phyloP scores from a whole-genome alignment of 441 rosid species.

The Euphorbia celastroides region DNA sequence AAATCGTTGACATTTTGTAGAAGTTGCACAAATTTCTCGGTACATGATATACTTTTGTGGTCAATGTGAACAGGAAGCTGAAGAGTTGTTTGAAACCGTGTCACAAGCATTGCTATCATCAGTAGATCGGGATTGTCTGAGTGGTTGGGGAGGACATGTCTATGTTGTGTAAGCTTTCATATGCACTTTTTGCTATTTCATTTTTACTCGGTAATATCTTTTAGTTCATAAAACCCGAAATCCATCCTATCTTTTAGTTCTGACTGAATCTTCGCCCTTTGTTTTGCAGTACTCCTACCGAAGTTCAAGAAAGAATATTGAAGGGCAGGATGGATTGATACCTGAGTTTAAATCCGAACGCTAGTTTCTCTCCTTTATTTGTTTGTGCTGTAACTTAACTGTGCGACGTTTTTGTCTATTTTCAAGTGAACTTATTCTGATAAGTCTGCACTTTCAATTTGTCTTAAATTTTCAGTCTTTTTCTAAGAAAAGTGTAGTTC shows the following conservation, averaged over 20 bases:
- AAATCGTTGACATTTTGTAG: neutral
- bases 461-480: too few species aligned
- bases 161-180: slow-evolving; percentile 77
- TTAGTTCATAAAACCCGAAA: neutral
- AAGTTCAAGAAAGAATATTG: slow-evolving; percentile 71
- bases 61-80: slow-evolving; percentile 67
- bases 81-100: slow-evolving; percentile 77
- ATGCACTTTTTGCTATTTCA: neutral
- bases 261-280: too few species aligned
- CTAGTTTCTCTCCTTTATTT: too few species aligned
- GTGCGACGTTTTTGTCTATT: too few species aligned
- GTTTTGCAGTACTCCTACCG: slow-evolving; percentile 72
- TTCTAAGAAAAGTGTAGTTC: too few species aligned
- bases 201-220: neutral
- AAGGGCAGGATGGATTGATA: slow-evolving; percentile 95
- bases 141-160: slow-evolving; percentile 99
- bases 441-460: too few species aligned
- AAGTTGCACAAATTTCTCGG: too few species aligned
- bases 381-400: too few species aligned
- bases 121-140: slow-evolving; percentile 89
- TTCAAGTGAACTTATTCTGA: too few species aligned
- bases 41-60: too few species aligned
- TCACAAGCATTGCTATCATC: slow-evolving; percentile 91
- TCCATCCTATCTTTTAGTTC: too few species aligned
- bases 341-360: too few species aligned